Evolutionary conservation across 805 yeast species (phyloP).

Genomic region (Grigorovia humatica): DNA sequence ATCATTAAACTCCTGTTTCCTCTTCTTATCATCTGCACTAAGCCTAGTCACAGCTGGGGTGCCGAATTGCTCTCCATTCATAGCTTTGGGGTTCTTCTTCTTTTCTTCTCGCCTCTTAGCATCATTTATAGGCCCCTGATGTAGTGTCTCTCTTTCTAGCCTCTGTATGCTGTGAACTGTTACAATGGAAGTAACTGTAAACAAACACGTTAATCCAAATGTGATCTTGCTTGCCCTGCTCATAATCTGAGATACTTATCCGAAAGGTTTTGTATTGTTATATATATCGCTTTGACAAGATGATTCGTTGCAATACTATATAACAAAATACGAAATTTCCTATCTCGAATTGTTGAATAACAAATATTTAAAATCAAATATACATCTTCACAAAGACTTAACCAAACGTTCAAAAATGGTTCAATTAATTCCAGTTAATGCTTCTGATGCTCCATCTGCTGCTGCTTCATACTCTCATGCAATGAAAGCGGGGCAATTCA

Average conservation of each 20-base stretch:
- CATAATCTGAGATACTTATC: conserved; percentile 28
- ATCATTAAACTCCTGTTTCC: conserved; percentile 42
- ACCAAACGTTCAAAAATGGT: conserved; percentile 9
- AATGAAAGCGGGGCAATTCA: conserved; percentile 74
- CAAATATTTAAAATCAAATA: too few relatives aligned
- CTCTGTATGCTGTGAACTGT: conserved; percentile 66
- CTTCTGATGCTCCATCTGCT: conserved; percentile 85
- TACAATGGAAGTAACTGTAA: conserved; percentile 49
- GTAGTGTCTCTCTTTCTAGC: conserved; percentile 57
- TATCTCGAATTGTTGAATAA: neutral
- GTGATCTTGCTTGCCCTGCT: conserved; percentile 74
- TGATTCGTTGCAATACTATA: too few relatives aligned
- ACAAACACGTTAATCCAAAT: conserved; percentile 44
- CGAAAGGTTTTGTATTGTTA: too few relatives aligned
- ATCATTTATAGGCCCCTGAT: conserved; percentile 80
- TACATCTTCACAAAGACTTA: neutral
- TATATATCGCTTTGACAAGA: too few relatives aligned
- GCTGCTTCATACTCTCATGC: conserved; percentile 97
- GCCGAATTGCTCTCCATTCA: neutral
- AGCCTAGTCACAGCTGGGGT: conserved; percentile 26
- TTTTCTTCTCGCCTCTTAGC: conserved; percentile 51
- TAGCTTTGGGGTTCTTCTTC: conserved; percentile 3
- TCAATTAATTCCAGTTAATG: conserved; percentile 39
- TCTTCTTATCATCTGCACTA: conserved; percentile 28
- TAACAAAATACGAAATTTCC: neutral